These are phyloP conservation scores for Melanopsichium pennsylvanicum DNA, from an alignment of 1,284 basidiomycete species.

Conservation along the genomic window DNA sequence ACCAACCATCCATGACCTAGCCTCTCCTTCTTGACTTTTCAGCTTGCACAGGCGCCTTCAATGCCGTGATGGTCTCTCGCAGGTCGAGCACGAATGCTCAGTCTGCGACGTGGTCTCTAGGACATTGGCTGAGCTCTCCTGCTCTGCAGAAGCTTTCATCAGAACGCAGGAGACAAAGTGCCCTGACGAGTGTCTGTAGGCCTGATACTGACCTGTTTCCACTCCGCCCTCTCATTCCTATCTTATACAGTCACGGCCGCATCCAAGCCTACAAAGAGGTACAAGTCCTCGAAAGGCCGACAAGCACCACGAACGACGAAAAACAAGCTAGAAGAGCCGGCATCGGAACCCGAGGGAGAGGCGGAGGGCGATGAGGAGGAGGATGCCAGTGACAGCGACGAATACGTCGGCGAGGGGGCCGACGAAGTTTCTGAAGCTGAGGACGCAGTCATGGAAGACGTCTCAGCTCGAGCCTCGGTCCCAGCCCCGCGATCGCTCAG, in stretches of 20 bases:
- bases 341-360: conserved; percentile 10
- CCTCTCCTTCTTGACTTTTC: too few relatives aligned
- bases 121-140: too few relatives aligned
- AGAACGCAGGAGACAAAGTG: too few relatives aligned
- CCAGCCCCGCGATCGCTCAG: neutral
- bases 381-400: conserved; percentile 21
- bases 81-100: too few relatives aligned
- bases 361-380: conserved; percentile 10
- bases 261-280: conserved; percentile 14
- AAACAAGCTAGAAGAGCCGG: neutral
- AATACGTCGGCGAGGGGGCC: conserved; percentile 15
- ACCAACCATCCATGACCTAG: neutral
- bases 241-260: too few relatives aligned
- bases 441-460: conserved; percentile 13
- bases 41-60: neutral
- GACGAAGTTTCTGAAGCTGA: conserved; percentile 19
- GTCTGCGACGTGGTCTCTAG: too few relatives aligned
- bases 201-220: too few relatives aligned
- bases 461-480: neutral
- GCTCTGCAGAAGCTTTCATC: too few relatives aligned
- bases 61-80: too few relatives aligned
- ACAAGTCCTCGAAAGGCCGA: conserved; percentile 18
- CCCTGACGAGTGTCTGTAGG: too few relatives aligned
- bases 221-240: too few relatives aligned
- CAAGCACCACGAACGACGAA: conserved; percentile 1